A percentile compares a stretch with the other conserved stretches of the same genome.
Evolutionary conservation across 1,139 yeast genomes (phyloP).

Genomic region (Pichia sp.): DNA sequence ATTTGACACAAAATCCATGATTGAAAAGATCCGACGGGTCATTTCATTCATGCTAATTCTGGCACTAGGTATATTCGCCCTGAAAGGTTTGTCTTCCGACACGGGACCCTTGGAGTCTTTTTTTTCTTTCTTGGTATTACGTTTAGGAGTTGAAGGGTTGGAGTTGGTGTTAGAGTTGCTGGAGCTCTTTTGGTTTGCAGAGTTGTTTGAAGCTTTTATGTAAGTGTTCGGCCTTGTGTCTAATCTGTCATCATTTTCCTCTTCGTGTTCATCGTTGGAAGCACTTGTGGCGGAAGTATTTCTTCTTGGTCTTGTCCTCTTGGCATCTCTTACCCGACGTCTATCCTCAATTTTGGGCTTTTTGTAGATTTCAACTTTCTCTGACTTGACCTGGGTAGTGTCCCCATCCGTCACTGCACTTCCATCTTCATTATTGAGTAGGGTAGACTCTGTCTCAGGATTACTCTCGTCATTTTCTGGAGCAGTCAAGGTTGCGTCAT

Average conservation of each 20-base stretch:
- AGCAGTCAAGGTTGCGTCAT: neutral
- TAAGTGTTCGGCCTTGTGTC: neutral
- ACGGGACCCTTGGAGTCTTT: slow-evolving; percentile 31
- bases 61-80: slow-evolving; percentile 77
- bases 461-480: neutral
- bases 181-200: neutral
- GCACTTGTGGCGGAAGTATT: slow-evolving; percentile 5
- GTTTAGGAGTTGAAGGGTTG: slow-evolving; percentile 9
- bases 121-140: slow-evolving; percentile 16
- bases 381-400: neutral
- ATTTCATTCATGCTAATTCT: slow-evolving; percentile 73
- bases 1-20: slow-evolving; percentile 82
- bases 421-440: neutral
- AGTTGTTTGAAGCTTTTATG: neutral
- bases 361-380: slow-evolving; percentile 1
- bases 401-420: neutral
- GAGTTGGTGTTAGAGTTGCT: slow-evolving; percentile 8
- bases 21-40: slow-evolving; percentile 84
- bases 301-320: slow-evolving; percentile 10
- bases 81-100: slow-evolving; percentile 61
- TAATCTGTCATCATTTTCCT: slow-evolving; percentile 10
- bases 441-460: neutral
- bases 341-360: slow-evolving; percentile 8
- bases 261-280: slow-evolving; percentile 13
- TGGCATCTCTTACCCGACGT: slow-evolving; percentile 8